Evolutionary conservation across 306 rosid genomes (phyloP).

Genomic region (Citrullus colocynthis): DNA sequence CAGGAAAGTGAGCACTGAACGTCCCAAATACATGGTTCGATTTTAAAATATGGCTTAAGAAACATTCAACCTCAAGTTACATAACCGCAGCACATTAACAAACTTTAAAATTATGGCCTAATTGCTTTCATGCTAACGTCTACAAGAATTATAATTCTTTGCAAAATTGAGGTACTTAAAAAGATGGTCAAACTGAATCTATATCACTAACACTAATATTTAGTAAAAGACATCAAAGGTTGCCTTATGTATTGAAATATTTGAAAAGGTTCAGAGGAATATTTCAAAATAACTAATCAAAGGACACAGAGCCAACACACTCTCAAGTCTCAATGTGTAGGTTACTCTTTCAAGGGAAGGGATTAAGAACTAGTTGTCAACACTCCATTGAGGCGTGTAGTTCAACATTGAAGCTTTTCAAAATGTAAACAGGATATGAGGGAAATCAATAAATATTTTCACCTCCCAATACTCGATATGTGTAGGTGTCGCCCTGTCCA

Average conservation of each 20-base stretch:
- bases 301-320: background rate
- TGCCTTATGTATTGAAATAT: no score
- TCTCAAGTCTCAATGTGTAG: background rate
- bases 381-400: background rate
- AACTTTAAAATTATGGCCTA: no score
- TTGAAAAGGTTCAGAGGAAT: no score
- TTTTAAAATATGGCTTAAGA: background rate
- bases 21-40: background rate
- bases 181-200: no score
- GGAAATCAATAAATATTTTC: background rate
- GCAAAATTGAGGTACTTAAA: no score
- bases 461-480: conserved; percentile 98
- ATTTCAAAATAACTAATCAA: background rate
- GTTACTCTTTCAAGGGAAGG: background rate
- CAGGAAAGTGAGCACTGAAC: background rate
- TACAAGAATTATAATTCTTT: no score
- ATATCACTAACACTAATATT: no score
- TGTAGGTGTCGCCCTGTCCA: conserved; percentile 86
- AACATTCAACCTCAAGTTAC: no score
- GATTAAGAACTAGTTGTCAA: background rate
- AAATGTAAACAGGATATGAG: conserved; percentile 10
- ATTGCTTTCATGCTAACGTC: no score
- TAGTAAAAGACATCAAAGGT: no score
- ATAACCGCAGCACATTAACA: no score
- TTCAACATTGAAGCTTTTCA: background rate